phyloP scores from a whole-genome alignment of 495 filamentous ascomycete species.

The Neurospora sp. region DNA sequence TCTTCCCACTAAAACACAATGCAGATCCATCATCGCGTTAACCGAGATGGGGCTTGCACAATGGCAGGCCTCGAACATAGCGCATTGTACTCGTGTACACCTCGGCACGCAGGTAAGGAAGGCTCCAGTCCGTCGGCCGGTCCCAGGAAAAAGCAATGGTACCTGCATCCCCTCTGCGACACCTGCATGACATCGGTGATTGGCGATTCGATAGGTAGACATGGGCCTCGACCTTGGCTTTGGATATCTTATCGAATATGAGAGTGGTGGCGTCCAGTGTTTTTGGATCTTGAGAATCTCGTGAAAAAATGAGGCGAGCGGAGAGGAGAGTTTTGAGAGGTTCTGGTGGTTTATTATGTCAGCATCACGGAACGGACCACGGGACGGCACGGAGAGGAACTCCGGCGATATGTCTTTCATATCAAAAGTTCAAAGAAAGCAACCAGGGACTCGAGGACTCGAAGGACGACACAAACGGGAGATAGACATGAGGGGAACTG shows the following conservation, averaged over 20 bases:
- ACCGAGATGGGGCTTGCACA: not conserved
- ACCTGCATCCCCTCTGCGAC: not conserved
- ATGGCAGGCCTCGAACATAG: not conserved
- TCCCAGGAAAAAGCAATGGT: not conserved
- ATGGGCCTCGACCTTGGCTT: not conserved
- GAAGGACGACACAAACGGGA: not conserved
- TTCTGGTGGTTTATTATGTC: not conserved
- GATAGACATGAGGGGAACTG: not conserved
- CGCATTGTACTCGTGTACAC: not conserved
- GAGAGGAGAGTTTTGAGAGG: not conserved
- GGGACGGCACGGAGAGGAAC: not conserved
- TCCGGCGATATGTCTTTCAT: not conserved
- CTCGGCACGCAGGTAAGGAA: not conserved
- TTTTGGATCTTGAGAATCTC: not conserved
- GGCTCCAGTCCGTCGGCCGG: not conserved
- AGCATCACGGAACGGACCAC: not conserved
- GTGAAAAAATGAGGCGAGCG: not conserved
- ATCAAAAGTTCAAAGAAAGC: not conserved
- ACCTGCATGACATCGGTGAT: not conserved
- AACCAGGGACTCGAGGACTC: not conserved
- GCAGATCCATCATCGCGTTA: not conserved
- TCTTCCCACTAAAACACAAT: not conserved
- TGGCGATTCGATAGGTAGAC: not conserved
- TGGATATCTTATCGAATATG: not conserved
- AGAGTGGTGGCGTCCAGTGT: not conserved